Evolutionary conservation across 768 basidiomycete species (phyloP).

Genomic region (Boletus tomentosulus): DNA sequence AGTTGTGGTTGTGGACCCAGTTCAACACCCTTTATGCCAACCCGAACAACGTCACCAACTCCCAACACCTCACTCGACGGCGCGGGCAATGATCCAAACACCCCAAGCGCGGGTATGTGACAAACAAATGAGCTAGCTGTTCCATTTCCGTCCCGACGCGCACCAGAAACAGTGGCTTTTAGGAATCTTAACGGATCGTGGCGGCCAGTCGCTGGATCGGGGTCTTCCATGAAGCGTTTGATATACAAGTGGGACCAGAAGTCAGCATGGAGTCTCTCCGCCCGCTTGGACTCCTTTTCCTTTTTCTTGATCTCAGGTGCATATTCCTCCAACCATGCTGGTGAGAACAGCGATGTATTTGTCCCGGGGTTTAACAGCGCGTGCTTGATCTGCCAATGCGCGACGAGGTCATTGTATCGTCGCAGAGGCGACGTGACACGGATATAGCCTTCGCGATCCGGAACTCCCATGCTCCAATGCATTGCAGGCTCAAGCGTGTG

Average conservation of each 20-base stretch:
- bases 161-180: slow-evolving; percentile 21
- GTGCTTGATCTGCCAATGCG: slow-evolving; percentile 93
- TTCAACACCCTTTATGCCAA: slow-evolving; percentile 26
- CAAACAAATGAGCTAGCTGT: slow-evolving; percentile 14
- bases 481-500: slow-evolving; percentile 52
- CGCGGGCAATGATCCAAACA: slow-evolving; percentile 14
- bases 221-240: slow-evolving; percentile 34
- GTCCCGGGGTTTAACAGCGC: slow-evolving; percentile 46
- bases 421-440: slow-evolving; percentile 86
- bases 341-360: slow-evolving; percentile 40
- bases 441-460: slow-evolving; percentile 72
- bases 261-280: slow-evolving; percentile 30
- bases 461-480: slow-evolving; percentile 71
- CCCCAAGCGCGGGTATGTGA: slow-evolving; percentile 26
- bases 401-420: slow-evolving; percentile 74
- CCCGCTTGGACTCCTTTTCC: slow-evolving; percentile 34
- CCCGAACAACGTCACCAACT: slow-evolving; percentile 26
- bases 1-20: slow-evolving; percentile 29
- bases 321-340: slow-evolving; percentile 43
- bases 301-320: slow-evolving; percentile 33
- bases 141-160: slow-evolving; percentile 14
- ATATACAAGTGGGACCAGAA: slow-evolving; percentile 43
- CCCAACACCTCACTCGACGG: slow-evolving; percentile 8
- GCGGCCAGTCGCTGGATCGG: slow-evolving; percentile 10
- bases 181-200: slow-evolving; percentile 28